phyloP scores from a whole-genome alignment of 306 rosid species.

The Cucurbita maxima region DNA sequence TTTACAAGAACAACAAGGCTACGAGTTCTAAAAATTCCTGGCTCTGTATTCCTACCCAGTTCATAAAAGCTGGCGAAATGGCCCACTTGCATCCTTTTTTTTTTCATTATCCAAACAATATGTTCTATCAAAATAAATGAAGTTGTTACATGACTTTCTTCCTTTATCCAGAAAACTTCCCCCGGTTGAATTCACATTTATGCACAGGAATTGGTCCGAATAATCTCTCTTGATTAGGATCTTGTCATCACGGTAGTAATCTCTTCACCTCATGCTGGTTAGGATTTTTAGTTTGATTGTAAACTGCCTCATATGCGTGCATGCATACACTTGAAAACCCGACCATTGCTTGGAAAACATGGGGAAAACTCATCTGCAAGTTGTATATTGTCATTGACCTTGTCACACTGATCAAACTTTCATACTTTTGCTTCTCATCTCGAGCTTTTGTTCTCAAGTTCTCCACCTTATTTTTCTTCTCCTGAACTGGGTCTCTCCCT shows the following conservation, averaged over 20 bases:
- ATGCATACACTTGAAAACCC: slow-evolving; percentile 91
- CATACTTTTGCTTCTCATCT: slow-evolving; percentile 76
- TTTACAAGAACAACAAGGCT: background rate
- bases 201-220: background rate
- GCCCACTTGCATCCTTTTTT: background rate
- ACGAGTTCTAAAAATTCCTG: background rate
- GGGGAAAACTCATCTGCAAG: slow-evolving; percentile 92
- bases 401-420: slow-evolving; percentile 56
- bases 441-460: slow-evolving; percentile 48
- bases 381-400: slow-evolving; percentile 81
- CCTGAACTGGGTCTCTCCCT: slow-evolving; percentile 40
- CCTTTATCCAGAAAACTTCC: background rate
- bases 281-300: slow-evolving; percentile 52
- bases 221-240: background rate
- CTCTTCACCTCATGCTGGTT: slow-evolving; percentile 58
- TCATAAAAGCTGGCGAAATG: background rate
- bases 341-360: slow-evolving; percentile 82
- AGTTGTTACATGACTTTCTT: background rate
- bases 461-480: slow-evolving; percentile 67
- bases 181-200: background rate
- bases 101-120: background rate
- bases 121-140: background rate
- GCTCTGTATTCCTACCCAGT: background rate
- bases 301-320: slow-evolving; percentile 64
- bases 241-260: slow-evolving; percentile 15